These are phyloP conservation scores for Arthrobotrys sinensis DNA, from an alignment of 2,329 filamentous ascomycete genomes.

Conservation along the genomic window DNA sequence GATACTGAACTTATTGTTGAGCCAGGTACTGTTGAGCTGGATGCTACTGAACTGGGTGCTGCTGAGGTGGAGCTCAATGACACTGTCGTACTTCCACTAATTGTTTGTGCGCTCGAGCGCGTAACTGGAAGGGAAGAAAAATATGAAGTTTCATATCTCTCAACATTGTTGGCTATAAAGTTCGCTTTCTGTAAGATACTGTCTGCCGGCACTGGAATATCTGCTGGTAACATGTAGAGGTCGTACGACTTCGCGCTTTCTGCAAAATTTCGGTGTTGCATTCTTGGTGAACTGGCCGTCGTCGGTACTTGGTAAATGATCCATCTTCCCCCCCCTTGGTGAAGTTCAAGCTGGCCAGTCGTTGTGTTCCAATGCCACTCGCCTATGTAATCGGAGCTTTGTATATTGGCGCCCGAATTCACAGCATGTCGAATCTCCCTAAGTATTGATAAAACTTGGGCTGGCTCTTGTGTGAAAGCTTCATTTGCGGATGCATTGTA, in stretches of 20 bases:
- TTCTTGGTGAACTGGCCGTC: not conserved
- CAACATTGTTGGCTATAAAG: not conserved
- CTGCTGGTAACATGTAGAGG: constrained; percentile 11
- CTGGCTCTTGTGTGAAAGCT: not conserved
- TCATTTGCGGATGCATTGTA: constrained; percentile 9
- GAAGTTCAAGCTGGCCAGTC: not conserved
- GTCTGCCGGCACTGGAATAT: not conserved
- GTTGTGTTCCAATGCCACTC: constrained; percentile 14
- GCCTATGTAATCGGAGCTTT: not conserved
- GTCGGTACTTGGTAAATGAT: not conserved
- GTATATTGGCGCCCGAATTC: not conserved
- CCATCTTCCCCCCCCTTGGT: not conserved
- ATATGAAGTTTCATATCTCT: constrained; percentile 7
- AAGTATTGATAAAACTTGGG: not conserved
- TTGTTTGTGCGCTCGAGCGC: not conserved
- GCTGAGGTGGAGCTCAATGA: not conserved
- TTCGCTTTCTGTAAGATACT: not conserved
- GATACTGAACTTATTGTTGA: not conserved
- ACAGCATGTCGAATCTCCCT: constrained; percentile 1
- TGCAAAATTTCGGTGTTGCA: not conserved
- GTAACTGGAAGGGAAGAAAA: not conserved
- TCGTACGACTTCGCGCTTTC: not conserved
- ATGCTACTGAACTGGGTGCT: not conserved
- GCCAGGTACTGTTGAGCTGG: not conserved
- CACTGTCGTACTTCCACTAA: not conserved